These are phyloP conservation scores for Domatiomyces globalis DNA, from an alignment of 2,329 filamentous ascomycete species.

Conservation along the genomic window DNA sequence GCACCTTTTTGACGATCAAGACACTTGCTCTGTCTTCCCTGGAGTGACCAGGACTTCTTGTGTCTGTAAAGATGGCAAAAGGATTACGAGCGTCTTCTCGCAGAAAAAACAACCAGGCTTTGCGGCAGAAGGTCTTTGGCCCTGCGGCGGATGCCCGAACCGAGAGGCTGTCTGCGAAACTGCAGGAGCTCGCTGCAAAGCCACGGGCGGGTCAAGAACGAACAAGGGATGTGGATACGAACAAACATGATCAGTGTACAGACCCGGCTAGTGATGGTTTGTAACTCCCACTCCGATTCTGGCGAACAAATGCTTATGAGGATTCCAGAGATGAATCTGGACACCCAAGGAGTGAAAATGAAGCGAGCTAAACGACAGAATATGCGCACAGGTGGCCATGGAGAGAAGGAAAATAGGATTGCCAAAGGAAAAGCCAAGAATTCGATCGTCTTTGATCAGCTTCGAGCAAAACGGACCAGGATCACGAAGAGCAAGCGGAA, in stretches of 20 bases:
- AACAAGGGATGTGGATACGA: slow-evolving; percentile 32
- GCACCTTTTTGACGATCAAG: background rate
- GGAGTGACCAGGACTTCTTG: background rate
- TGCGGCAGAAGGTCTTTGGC: slow-evolving; percentile 71
- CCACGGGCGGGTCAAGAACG: slow-evolving; percentile 43
- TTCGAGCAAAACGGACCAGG: background rate
- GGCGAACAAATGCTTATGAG: background rate
- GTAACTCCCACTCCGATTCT: background rate
- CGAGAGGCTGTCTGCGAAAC: slow-evolving; percentile 71
- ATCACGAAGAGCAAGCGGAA: background rate
- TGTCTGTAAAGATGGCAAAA: slow-evolving; percentile 58
- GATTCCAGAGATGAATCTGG: slow-evolving; percentile 11
- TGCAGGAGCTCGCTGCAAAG: slow-evolving; percentile 64
- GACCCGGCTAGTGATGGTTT: slow-evolving; percentile 17
- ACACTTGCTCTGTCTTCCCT: background rate
- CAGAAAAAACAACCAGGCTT: slow-evolving; percentile 69
- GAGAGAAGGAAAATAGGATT: slow-evolving; percentile 3
- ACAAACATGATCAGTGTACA: slow-evolving; percentile 33
- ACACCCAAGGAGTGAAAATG: slow-evolving; percentile 7
- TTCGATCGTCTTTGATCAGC: slow-evolving; percentile 1
- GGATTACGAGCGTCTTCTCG: slow-evolving; percentile 62
- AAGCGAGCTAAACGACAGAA: slow-evolving; percentile 5
- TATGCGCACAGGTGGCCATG: background rate
- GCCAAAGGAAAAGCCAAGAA: slow-evolving; percentile 3
- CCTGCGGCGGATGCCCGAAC: slow-evolving; percentile 66